A percentile compares a stretch with the other conserved stretches of the same genome.
These are phyloP conservation scores for Aspergillus japonicus DNA, from an alignment of 2,329 filamentous ascomycete species.

Conservation along the genomic window DNA sequence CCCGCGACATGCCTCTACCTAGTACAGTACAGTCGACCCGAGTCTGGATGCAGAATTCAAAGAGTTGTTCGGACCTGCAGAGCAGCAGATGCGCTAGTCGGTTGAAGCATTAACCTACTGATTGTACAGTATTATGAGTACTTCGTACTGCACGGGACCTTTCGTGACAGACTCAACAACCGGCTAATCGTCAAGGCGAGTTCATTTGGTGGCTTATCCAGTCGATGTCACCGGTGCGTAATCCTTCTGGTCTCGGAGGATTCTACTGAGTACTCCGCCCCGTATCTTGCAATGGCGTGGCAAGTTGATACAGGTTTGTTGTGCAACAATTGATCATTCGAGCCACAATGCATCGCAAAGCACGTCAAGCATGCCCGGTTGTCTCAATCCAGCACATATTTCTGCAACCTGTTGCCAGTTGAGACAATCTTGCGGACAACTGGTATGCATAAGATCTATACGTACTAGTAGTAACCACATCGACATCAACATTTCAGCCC, in stretches of 20 bases:
- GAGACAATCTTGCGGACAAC: no score
- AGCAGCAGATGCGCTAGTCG: not conserved
- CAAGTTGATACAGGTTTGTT: not conserved
- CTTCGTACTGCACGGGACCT: no score
- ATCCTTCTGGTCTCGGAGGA: not conserved
- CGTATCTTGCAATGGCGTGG: not conserved
- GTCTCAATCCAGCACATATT: no score
- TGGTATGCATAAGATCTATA: no score
- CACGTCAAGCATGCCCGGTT: no score
- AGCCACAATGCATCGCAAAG: no score
- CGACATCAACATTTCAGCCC: not conserved
- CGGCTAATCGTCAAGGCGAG: not conserved
- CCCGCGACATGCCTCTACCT: not conserved
- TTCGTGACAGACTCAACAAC: not conserved
- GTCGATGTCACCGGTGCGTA: constrained; percentile 6
- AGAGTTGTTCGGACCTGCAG: no score
- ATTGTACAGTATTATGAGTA: not conserved
- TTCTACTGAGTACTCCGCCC: not conserved
- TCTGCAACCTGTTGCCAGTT: no score
- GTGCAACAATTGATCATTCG: not conserved
- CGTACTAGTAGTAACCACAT: no score
- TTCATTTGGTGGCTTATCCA: not conserved
- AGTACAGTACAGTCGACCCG: no score
- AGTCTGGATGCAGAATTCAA: no score
- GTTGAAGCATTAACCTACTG: not conserved